Percentiles rank a stretch among this genome's conserved stretches.
These are phyloP conservation scores for Batkoa obscura DNA, from an alignment of 371 early-diverging fungal genomes.

Conservation along the genomic window DNA sequence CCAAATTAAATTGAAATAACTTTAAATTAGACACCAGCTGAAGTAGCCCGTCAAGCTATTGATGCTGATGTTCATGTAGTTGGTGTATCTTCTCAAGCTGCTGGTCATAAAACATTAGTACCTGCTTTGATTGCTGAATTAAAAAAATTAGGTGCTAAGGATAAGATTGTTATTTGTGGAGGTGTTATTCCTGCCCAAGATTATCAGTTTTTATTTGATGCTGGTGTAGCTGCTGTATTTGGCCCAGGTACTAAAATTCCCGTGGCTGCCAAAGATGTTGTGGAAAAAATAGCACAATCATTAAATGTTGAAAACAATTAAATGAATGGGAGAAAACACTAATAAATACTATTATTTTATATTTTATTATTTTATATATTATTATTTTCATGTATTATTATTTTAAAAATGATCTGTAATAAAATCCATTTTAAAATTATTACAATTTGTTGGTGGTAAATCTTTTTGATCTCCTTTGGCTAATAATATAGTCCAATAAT, in stretches of 20 bases:
- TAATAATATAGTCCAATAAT: background rate
- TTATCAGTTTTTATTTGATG: constrained; percentile 52
- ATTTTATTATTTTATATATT: no score
- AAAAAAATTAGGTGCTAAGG: constrained; percentile 38
- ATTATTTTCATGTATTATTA: no score
- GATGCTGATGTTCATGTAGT: constrained; percentile 76
- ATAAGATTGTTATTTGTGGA: constrained; percentile 55
- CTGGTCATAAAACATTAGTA: constrained; percentile 68
- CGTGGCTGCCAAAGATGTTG: constrained; percentile 52
- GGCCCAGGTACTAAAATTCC: constrained; percentile 73
- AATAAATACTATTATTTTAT: no score
- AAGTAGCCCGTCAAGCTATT: constrained; percentile 67
- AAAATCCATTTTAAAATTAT: no score
- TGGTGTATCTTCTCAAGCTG: constrained; percentile 67
- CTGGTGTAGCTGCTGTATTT: constrained; percentile 56
- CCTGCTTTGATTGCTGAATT: constrained; percentile 54
- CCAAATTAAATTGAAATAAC: background rate
- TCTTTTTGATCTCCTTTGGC: background rate
- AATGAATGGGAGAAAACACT: no score
- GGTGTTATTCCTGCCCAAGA: constrained; percentile 74
- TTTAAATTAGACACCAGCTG: constrained; percentile 50
- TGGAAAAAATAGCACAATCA: constrained; percentile 30
- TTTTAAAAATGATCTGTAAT: no score
- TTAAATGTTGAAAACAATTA: no score
- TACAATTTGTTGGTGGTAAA: background rate